These are phyloP conservation scores for Cytospora leucostoma DNA, from an alignment of 2,329 filamentous ascomycete species.

Conservation along the genomic window DNA sequence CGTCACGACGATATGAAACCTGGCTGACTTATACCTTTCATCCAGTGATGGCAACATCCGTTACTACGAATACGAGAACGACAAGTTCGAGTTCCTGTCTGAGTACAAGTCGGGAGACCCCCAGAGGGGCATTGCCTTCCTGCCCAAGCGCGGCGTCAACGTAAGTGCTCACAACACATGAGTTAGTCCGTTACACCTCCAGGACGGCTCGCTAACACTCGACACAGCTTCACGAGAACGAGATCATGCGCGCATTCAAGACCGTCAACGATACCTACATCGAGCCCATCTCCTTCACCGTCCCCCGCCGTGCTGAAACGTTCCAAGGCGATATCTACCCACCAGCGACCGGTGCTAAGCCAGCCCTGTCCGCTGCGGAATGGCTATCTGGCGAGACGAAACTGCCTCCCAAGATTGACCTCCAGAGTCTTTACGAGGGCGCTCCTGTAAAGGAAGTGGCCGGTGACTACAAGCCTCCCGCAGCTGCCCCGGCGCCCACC, in stretches of 20 bases:
- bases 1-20: constrained; percentile 27
- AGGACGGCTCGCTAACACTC: constrained; percentile 27
- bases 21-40: constrained; percentile 26
- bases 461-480: constrained; percentile 64
- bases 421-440: constrained; percentile 90
- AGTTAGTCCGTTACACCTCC: neutral
- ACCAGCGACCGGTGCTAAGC: constrained; percentile 76
- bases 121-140: constrained; percentile 89
- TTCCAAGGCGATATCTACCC: constrained; percentile 98
- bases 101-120: constrained; percentile 97
- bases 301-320: constrained; percentile 86
- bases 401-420: constrained; percentile 86
- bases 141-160: constrained; percentile 94
- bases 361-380: constrained; percentile 76
- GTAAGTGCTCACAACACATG: constrained; percentile 45
- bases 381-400: constrained; percentile 87
- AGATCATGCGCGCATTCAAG: constrained; percentile 94
- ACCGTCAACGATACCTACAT: constrained; percentile 93
- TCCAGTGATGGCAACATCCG: constrained; percentile 93
- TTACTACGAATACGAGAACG: constrained; percentile 97
- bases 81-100: constrained; percentile 96
- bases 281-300: constrained; percentile 96
- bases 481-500: constrained; percentile 46
- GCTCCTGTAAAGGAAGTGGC: constrained; percentile 75
- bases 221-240: constrained; percentile 82